phyloP scores from a whole-genome alignment of 331 rosid species.

The Malus hybrid region DNA sequence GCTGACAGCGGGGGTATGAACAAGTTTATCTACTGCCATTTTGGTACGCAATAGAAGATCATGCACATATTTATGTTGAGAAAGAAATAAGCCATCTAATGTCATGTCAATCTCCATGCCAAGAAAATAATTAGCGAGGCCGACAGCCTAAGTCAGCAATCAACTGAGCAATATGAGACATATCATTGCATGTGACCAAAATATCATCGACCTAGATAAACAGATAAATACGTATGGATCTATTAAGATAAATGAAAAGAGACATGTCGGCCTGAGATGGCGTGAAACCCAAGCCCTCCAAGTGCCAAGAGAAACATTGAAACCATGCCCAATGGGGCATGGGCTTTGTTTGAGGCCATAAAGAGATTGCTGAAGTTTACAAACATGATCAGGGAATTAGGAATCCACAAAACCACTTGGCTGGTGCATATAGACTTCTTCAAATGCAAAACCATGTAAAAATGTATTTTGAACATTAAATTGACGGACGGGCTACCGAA shows the following conservation, averaged over 20 bases:
- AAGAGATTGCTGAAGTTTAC: not conserved
- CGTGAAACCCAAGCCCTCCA: not conserved
- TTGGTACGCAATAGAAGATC: not conserved
- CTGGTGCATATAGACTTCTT: not conserved
- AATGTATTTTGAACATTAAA: not conserved
- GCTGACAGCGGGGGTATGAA: not conserved
- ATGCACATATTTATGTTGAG: not conserved
- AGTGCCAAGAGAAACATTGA: not conserved
- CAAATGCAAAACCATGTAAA: too few relatives aligned
- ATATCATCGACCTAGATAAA: not conserved
- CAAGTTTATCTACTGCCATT: not conserved
- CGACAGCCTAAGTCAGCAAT: not conserved
- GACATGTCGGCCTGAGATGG: not conserved
- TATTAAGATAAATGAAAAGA: not conserved
- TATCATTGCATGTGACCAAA: not conserved
- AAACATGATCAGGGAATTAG: not conserved
- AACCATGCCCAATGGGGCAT: not conserved
- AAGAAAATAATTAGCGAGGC: not conserved
- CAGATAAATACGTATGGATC: not conserved
- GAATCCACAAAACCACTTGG: not conserved
- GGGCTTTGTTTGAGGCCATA: not conserved
- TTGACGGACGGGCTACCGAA: not conserved
- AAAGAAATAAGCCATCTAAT: not conserved
- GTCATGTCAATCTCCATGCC: not conserved
- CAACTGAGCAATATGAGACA: not conserved